Evolutionary conservation across 1,284 basidiomycete genomes (phyloP), one percentile per base, ranked within the genome.

Genomic region (Mycosarcoma maydis): DNA sequence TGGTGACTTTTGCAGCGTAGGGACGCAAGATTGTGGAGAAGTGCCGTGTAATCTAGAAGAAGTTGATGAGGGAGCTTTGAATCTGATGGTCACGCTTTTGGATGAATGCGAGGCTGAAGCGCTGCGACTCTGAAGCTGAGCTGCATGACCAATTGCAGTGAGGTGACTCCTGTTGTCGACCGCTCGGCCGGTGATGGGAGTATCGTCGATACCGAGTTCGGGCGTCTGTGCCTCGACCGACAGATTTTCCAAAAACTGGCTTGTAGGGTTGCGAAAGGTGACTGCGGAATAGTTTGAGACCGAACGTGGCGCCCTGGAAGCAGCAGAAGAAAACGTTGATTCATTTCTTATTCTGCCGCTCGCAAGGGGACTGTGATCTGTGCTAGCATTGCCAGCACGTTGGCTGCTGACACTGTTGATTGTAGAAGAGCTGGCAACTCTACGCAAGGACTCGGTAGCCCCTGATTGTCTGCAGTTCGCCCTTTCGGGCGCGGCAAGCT

Each of bases 211-310:
- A 3, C 57, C 57, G 2, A 60, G 42, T 36, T 61, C 55, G 7
- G 56, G 52, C 11, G 54, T 53, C 26, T 66, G 61, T 4, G 61
- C 52, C 13, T 60, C 57, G 10, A 64, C 26, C 0, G 66, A 59
- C 8, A 64, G 55, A 40, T 70, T 55, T 24, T 58, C 40, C 6
- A 70, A 26, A 8, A 66, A 58, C n/a, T 61, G 68, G 38, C 54
- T 49, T 7, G 62, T 66, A 6, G 62, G 68, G 20, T 66, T 71
- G 17, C 68, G 49, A n/a, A 61, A 71, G 8, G 38, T 65, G n/a
- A n/a, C n/a, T 13, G 60, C 44, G 4, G 62, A 65, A 24, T 52
- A 53, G 32, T 46, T 59, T 1, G 67, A 70, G 4, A 56, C 50
- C 1, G 57, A 64, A n/a, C 58, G 19, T 10, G 47, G 42, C 4